Evolutionary conservation across 306 rosid species (phyloP), one percentile per base, ranked within the genome.

Genomic region (Astragalus glycyphyllos): DNA sequence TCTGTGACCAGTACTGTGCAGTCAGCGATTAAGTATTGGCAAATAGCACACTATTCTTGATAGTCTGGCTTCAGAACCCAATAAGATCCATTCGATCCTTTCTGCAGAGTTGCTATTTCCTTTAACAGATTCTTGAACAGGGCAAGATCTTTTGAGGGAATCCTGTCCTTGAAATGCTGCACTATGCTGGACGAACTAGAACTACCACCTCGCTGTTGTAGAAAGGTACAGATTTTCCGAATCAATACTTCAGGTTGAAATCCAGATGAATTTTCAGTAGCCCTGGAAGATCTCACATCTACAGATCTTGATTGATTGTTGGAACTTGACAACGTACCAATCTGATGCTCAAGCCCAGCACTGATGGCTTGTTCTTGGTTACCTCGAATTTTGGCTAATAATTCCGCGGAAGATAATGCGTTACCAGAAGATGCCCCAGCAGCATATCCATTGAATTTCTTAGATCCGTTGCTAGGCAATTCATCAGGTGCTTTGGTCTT

Each of bases 41-140:
- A 62, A 77, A 65, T 50, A 14, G 65, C 79, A 69, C 71, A 68
- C 66, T 79, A 34, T 58, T 60, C 73, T 78, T 72, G 81, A 82
- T 86, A 94, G n/a, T 87, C 96, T 41, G 96, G 82, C 83, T 89
- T 91, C 72, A 94, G 84, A 80, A 77, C 74, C 99, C 99, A 94
- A 68, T 65, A 14, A 3, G 97, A 87, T 51, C 92, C 96, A 62
- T 76, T 59, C 6, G 81, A 77, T 69, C 78, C 83, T 81, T 89
- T 94, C 71, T 84, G 87, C 58, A 91, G 73, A 48, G 67, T 79
- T 2, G 99, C 97, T 69, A 94, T 91, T 80, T 94, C 99, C 85
- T 91, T 94, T 50, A 94, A 75, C 51, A 94, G 86, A 87, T 89
- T 91, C 89, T 91, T 94, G 71, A 94, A 94, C 86, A 94, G 57